A percentile compares a stretch with the other conserved stretches of the same genome.
Conservation (phyloP, 2,329 filamentous ascomycete species). For the Aspergillus ochraceoroseus region DNA sequence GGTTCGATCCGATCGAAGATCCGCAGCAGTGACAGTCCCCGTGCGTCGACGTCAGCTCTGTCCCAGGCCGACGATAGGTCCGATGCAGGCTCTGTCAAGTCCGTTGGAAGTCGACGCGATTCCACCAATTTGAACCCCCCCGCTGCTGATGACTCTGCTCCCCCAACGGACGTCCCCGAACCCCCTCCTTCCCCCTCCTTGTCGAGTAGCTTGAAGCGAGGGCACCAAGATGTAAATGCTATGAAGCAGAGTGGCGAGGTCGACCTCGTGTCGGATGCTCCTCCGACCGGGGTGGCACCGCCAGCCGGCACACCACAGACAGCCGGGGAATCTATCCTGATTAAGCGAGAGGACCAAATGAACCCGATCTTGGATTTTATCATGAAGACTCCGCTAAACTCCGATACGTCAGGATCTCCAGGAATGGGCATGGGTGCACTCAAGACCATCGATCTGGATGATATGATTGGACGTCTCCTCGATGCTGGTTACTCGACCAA, state of each 20-base stretch:
- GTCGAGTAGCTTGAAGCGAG: slow-evolving; percentile 65
- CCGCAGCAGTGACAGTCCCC: slow-evolving; percentile 66
- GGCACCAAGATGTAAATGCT: slow-evolving; percentile 70
- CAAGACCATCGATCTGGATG: slow-evolving; percentile 89
- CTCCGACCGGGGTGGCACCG: slow-evolving; percentile 61
- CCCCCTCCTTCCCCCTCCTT: slow-evolving; percentile 83
- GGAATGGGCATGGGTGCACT: slow-evolving; percentile 81
- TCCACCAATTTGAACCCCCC: slow-evolving; percentile 29
- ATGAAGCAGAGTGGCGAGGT: slow-evolving; percentile 87
- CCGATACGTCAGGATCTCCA: slow-evolving; percentile 46
- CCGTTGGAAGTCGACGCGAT: slow-evolving; percentile 53
- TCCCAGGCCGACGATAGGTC: slow-evolving; percentile 64
- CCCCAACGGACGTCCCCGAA: slow-evolving; percentile 49
- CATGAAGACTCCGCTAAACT: slow-evolving; percentile 35
- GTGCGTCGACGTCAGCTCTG: slow-evolving; percentile 63
- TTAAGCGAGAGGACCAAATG: slow-evolving; percentile 68
- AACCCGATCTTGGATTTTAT: slow-evolving; percentile 59
- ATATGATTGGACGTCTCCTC: slow-evolving; percentile 90
- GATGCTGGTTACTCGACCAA: slow-evolving; percentile 95
- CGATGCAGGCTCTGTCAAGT: slow-evolving; percentile 71
- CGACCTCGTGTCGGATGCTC: slow-evolving; percentile 87
- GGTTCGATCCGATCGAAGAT: slow-evolving; percentile 83
- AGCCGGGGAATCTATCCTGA: slow-evolving; percentile 82
- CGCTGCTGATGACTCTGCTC: slow-evolving; percentile 46
- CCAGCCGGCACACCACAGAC: slow-evolving; percentile 53